Percentiles rank a stretch among this genome's conserved stretches.
Evolutionary conservation across 1,284 basidiomycete species (phyloP).

Genomic region (Ceratobasidium sp.): DNA sequence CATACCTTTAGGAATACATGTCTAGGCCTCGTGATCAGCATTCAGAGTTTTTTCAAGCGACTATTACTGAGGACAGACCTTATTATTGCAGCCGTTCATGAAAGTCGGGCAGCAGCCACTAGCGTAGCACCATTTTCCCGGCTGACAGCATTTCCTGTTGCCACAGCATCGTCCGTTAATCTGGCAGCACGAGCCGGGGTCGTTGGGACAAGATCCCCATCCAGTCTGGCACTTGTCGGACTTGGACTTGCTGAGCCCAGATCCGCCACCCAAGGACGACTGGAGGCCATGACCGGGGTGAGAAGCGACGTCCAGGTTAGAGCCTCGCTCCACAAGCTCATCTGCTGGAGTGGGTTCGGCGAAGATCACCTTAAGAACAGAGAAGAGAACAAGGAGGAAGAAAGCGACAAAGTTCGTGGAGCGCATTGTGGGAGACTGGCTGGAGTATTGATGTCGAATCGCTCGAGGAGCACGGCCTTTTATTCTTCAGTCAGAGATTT

Average conservation of each 20-base stretch:
- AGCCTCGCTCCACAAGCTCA: not conserved
- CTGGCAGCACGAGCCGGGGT: constrained; percentile 2
- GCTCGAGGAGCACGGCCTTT: not conserved
- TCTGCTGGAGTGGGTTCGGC: not conserved
- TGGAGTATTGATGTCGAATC: not conserved
- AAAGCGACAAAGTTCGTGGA: not conserved
- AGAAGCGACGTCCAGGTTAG: not conserved
- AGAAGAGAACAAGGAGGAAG: constrained; percentile 14
- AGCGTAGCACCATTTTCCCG: constrained; percentile 2
- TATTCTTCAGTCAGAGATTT: not conserved
- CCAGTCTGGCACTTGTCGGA: not conserved
- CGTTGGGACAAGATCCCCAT: not conserved
- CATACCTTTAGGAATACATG: no score
- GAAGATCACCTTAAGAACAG: not conserved
- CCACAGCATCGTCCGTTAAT: constrained; percentile 6
- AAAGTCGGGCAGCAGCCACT: not conserved
- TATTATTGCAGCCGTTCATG: not conserved
- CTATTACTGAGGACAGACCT: no score
- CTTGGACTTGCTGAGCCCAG: not conserved
- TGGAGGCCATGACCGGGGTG: not conserved
- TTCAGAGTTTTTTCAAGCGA: no score
- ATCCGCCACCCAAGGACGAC: not conserved
- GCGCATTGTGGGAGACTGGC: not conserved
- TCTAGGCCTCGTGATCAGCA: no score
- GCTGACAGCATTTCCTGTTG: not conserved